Evolutionary conservation across 2,329 filamentous ascomycete genomes (phyloP).

Genomic region (Paecilomyces dactylethromorphus): DNA sequence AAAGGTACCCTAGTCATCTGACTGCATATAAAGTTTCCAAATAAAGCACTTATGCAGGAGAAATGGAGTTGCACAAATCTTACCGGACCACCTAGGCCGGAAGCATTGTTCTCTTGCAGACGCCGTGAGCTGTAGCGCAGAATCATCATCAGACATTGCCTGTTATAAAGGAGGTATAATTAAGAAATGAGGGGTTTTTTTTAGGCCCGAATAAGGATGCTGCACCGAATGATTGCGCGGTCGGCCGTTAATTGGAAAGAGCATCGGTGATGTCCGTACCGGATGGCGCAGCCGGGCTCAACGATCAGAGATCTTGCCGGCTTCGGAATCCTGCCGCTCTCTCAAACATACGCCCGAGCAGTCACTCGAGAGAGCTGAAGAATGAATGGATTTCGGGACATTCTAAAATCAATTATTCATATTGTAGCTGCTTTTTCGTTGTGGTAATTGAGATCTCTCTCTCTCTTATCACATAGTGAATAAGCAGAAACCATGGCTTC

Average conservation of each 20-base stretch:
- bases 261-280: neutral
- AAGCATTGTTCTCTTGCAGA: neutral
- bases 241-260: neutral
- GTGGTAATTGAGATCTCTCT: neutral
- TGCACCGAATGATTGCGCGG: neutral
- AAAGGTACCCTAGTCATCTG: neutral
- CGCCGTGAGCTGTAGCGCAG: neutral
- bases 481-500: neutral
- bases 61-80: neutral
- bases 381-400: neutral
- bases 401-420: neutral
- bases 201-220: neutral
- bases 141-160: neutral
- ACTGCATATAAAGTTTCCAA: neutral
- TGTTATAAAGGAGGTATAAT: neutral
- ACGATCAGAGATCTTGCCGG: neutral
- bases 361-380: neutral
- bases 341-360: neutral
- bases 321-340: neutral
- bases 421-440: neutral
- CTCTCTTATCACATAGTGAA: neutral
- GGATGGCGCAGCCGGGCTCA: neutral
- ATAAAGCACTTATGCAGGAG: neutral
- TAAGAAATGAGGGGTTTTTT: neutral
- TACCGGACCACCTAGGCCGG: neutral